Base-by-base conservation (phyloP, 2,329 filamentous ascomycete species). In the Gyromitra esculenta region DNA sequence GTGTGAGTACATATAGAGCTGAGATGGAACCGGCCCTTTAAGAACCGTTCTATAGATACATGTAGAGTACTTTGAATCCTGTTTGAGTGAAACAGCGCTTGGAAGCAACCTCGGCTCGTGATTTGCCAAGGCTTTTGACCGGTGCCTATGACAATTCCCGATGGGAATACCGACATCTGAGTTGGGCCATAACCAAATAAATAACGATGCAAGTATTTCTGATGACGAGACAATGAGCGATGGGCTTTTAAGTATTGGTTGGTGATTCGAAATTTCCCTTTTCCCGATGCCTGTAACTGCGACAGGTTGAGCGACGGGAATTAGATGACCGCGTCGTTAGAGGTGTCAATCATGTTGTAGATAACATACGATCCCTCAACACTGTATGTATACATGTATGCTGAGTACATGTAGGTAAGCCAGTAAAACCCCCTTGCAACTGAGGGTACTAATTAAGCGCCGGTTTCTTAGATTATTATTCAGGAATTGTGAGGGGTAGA, bases 321-420 rank as follows among this genome's bases (percentile, higher is more conserved):
- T 65, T 11, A 39, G n/a, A 18, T 39, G 66, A 50, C 50, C 50
- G 57, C 50, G 48, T 37, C 54, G 11, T 13, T 21, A 69, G 66
- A 43, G 60, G 35, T 21, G 45, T 21, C 54, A 69, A 13, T 52
- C 39, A 60, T 69, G 66, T 69, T 41, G 60, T 69, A 48, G 66
- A 62, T 52, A 50, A 5, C 31, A 45, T 31, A 45, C 13, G 41
- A 39, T 50, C n/a, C 25, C 21, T 41, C 31, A 13, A 35, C 5
- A 31, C 13, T 66, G 15, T 31, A 35, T 37, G 15, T 15, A 31
- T 64, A 41, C 41, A 48, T 64, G 31, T 48, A 37, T 54, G 13
- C 31, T 11, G 21, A 56, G 21, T 56, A 56, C 13, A 52, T 21
- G 18, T 9, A 35, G 52, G 25, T 15, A 35, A 11, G 31, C 25